phyloP scores from a whole-genome alignment of 495 filamentous ascomycete species.

The Friedmanniomyces simplex region DNA sequence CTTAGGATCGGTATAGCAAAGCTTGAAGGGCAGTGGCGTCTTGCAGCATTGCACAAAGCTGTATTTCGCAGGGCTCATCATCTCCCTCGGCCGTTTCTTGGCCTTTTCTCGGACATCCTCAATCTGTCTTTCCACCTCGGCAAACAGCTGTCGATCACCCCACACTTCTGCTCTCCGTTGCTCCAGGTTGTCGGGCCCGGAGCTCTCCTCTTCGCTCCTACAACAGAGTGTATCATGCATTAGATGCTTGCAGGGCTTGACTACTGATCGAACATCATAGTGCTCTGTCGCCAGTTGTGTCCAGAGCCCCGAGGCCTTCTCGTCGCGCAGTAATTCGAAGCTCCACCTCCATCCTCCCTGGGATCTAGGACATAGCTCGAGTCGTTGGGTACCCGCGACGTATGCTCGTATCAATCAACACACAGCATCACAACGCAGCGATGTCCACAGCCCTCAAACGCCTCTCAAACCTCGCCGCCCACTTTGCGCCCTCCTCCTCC shows the following conservation, averaged over 20 bases:
- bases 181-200: background rate
- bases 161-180: background rate
- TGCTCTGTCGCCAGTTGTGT: background rate
- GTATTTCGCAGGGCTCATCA: no score
- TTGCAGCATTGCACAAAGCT: no score
- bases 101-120: background rate
- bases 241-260: no score
- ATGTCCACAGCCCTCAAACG: constrained; percentile 50
- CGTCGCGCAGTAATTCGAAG: background rate
- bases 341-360: no score
- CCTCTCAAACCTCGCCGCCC: constrained; percentile 51
- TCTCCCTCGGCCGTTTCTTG: background rate
- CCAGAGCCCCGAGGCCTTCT: background rate
- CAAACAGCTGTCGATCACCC: background rate
- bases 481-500: constrained; percentile 42
- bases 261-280: no score
- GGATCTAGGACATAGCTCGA: no score
- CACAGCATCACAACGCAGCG: background rate
- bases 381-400: no score
- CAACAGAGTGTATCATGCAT: no score
- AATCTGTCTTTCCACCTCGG: background rate
- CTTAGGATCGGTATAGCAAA: background rate
- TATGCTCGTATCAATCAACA: no score
- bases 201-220: background rate
- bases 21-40: background rate